phyloP scores from a whole-genome alignment of 208 protist species.

The Trypanosoma vivax region DNA sequence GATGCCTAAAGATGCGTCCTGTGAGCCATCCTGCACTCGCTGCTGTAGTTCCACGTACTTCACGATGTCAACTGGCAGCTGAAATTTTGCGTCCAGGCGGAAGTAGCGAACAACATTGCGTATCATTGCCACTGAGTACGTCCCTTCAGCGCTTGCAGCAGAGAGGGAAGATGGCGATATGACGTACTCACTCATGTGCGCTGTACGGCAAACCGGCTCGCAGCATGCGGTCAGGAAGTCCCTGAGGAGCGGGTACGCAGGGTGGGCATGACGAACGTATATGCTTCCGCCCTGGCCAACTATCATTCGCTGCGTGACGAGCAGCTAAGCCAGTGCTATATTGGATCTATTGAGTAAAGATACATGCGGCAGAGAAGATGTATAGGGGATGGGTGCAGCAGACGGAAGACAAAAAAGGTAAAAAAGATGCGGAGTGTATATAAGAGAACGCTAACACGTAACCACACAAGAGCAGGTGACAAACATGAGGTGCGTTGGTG shows the following conservation, averaged over 20 bases:
- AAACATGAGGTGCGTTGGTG: too few species aligned
- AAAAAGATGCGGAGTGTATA: too few species aligned
- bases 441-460: too few species aligned
- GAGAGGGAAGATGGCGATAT: conserved; percentile 74
- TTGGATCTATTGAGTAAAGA: too few species aligned
- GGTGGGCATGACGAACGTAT: conserved; percentile 65
- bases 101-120: conserved; percentile 70
- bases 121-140: conserved; percentile 81
- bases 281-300: conserved; percentile 57
- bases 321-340: too few species aligned
- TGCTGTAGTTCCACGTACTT: conserved; percentile 32
- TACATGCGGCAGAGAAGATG: too few species aligned
- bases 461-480: too few species aligned
- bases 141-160: conserved; percentile 77
- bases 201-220: conserved; percentile 83
- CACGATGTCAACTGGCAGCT: conserved; percentile 57
- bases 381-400: too few species aligned
- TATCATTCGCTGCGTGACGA: conserved; percentile 30
- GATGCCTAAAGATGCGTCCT: background rate
- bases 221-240: conserved; percentile 87
- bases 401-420: too few species aligned
- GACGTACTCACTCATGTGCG: conserved; percentile 76
- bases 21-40: conserved; percentile 8
- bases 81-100: conserved; percentile 43
- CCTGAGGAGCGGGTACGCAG: conserved; percentile 56